Base-by-base conservation (phyloP, 345 rosid genomes). In the Pistacia vera region DNA sequence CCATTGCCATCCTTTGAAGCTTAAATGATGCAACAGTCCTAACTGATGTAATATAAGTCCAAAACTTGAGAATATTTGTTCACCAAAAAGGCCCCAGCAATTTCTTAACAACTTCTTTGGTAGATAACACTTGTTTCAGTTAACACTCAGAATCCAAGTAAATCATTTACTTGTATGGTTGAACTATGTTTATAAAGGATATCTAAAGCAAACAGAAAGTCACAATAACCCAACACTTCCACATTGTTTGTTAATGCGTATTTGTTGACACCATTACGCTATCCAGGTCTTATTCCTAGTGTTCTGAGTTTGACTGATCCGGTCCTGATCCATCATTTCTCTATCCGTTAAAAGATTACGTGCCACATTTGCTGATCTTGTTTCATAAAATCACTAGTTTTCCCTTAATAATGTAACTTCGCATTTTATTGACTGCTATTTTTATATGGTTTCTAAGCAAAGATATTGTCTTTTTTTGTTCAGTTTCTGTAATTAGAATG, bases 1-100 rank as follows among this genome's bases (percentile, higher is more conserved):
- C 77, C 64, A 38, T 52, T 74, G 71, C 77, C 64, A 38, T 52
- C 35, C 38, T 64, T 25, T 65, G 63, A 54, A 65, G 77, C 63
- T 38, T 52, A 38, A 63, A 65, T 36, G 71, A 74, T 33, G 60
- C 68, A 51, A 73, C 51, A 63, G 48, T 74, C 25, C 48, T 68
- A 68, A 14, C 17, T 54, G 18, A 38, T 71, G 52, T 52, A 38
- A 55, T 63, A 65, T 20, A 64, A n/a, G 8, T 54, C 28, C 54
- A 20, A 22, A 73, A 63, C 22, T 63, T 52, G 20, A 63, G 51
- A 63, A 63, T 30, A 33, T 49, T 33, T 18, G n/a, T 46, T 74
- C 54, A 74, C 63, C 70, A 35, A 63, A 73, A 38, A 10, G 76
- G 68, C 59, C 49, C 66, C 60, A 11, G 59, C 30, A 14, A 17